Percentiles rank a stretch among this genome's conserved stretches.
phyloP scores from a whole-genome alignment of 208 protist species.

The Leishmania gerbilli region DNA sequence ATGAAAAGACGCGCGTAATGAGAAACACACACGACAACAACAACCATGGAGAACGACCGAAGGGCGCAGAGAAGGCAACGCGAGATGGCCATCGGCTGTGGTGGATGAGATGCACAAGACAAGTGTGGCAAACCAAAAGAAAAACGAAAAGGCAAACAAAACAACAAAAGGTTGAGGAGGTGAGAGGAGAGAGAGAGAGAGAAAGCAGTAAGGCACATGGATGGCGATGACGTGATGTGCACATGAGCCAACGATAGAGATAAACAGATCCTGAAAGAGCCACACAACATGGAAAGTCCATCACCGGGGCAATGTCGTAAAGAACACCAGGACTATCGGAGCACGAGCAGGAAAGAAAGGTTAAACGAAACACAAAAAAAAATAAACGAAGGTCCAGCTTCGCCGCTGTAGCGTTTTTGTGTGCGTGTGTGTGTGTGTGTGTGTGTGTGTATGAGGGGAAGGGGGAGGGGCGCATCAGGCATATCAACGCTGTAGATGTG shows the following conservation, averaged over 20 bases:
- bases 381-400: not conserved
- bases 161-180: no score
- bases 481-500: not conserved
- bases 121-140: not conserved
- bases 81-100: no score
- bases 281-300: not conserved
- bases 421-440: not conserved
- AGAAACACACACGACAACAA: no score
- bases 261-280: not conserved
- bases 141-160: not conserved
- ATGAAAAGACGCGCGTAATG: no score
- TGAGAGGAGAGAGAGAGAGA: not conserved
- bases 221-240: not conserved
- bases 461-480: not conserved
- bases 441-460: not conserved
- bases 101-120: not conserved
- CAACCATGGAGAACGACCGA: no score
- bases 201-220: not conserved
- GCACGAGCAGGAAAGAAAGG: not conserved
- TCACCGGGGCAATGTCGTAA: not conserved
- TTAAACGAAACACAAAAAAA: not conserved
- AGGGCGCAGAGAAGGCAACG: no score
- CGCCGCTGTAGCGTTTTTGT: not conserved
- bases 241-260: not conserved
- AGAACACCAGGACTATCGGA: not conserved